These are phyloP conservation scores for Aspergillus oerlinghausenensis DNA, from an alignment of 2,329 filamentous ascomycete genomes.

Conservation along the genomic window DNA sequence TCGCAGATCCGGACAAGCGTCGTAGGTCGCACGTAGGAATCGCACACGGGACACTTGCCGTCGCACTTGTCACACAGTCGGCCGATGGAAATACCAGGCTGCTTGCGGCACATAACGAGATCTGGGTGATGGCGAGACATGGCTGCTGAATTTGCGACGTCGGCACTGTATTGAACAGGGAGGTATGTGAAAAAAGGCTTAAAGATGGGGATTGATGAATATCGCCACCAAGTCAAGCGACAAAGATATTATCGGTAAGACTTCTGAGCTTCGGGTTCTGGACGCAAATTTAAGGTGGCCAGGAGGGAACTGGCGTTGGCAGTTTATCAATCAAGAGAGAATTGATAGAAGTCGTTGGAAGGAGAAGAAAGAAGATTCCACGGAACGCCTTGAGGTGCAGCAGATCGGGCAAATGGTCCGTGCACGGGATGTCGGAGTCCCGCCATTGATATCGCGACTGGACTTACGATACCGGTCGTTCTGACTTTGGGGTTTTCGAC, in stretches of 20 bases:
- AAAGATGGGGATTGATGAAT: background rate
- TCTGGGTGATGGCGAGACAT: slow-evolving; percentile 98
- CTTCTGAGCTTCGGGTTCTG: background rate
- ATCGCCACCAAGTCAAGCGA: background rate
- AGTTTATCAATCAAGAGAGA: background rate
- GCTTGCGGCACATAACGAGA: slow-evolving; percentile 99
- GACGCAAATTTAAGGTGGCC: background rate
- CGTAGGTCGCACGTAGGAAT: slow-evolving; percentile 96
- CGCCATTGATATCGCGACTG: slow-evolving; percentile 8
- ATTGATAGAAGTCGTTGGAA: slow-evolving; percentile 11
- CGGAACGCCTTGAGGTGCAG: slow-evolving; percentile 23
- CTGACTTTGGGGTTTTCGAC: background rate
- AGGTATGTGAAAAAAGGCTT: background rate
- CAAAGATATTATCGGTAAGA: background rate
- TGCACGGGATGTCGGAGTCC: slow-evolving; percentile 16
- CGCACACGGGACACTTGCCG: slow-evolving; percentile 98
- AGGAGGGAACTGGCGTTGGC: background rate
- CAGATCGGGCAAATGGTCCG: slow-evolving; percentile 38
- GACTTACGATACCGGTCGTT: background rate
- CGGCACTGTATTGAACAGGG: background rate
- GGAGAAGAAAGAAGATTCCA: slow-evolving; percentile 32
- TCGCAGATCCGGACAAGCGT: slow-evolving; percentile 98
- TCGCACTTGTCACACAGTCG: slow-evolving; percentile 99
- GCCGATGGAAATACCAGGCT: slow-evolving; percentile 94
- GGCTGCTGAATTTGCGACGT: slow-evolving; percentile 22